Evolutionary conservation across 257 asterid species (phyloP).

Genomic region (Solanum dulcamara): DNA sequence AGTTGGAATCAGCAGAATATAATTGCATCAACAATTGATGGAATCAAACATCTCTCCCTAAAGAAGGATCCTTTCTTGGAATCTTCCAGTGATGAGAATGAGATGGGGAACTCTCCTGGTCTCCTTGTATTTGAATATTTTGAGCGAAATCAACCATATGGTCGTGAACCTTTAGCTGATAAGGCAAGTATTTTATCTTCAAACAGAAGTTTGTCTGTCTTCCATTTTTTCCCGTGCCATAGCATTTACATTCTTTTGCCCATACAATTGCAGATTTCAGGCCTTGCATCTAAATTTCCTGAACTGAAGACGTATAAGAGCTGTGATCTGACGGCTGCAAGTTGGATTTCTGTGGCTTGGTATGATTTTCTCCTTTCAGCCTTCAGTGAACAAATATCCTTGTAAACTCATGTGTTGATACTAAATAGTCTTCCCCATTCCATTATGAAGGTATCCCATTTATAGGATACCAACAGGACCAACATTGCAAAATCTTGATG

Average conservation of each 20-base stretch:
- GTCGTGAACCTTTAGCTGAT: constrained; percentile 84
- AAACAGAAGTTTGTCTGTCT: background rate
- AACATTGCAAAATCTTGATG: constrained; percentile 79
- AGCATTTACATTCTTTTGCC: background rate
- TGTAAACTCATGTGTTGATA: background rate
- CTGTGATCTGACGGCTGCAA: constrained; percentile 69
- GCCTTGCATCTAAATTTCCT: constrained; percentile 61
- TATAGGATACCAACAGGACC: constrained; percentile 92
- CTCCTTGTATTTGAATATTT: constrained; percentile 57
- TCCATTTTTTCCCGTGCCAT: background rate
- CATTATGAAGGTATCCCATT: constrained; percentile 71
- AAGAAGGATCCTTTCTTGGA: constrained; percentile 22
- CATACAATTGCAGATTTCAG: constrained; percentile 36
- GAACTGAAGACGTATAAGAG: constrained; percentile 56
- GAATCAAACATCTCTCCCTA: constrained; percentile 19
- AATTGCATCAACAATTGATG: constrained; percentile 15
- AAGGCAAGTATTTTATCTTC: constrained; percentile 43
- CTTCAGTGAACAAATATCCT: background rate
- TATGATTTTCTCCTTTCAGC: constrained; percentile 10
- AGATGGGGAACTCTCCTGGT: constrained; percentile 51
- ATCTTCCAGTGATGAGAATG: constrained; percentile 32
- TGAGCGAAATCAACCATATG: constrained; percentile 68
- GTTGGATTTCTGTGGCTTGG: constrained; percentile 99
- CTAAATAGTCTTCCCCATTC: background rate
- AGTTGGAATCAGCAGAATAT: constrained; percentile 28